Evolutionary conservation across 1,284 basidiomycete genomes (phyloP), one percentile per base, ranked within the genome.

Genomic region (Erythrobasidium hasegawianum): DNA sequence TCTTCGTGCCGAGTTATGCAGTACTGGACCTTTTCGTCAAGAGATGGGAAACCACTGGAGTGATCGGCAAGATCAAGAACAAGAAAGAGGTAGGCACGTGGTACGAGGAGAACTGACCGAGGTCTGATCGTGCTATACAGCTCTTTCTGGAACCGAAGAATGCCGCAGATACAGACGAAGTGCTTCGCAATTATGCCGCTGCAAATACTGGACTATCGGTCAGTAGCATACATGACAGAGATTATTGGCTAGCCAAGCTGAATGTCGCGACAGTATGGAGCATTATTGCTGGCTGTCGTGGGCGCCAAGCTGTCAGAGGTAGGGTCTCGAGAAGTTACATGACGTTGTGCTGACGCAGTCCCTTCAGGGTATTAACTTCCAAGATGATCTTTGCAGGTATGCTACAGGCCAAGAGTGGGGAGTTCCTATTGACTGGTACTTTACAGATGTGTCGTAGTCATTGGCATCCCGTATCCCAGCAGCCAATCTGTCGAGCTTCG

Each of bases 1-100:
- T 96, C 3, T 98, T 98, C 75, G 84, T 97, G 41, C 94, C 95
- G 0, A 96, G 92, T 0, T 98, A 98, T 76, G 83, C 82, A 22
- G 93, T 92, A 71, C 79, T 97, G 29, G 83, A 88, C 69, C 78
- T 79, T 27, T 82, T 88, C 1, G 87, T 85, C 74, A 78, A 78
- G 3, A 76, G 81, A 2, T 98, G 95, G 94, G 77, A 79, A 20
- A 79, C 79, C 29, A 83, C 78, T 50, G 86, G 86, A 0, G 72
- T 86, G 14, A 71, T 93, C 67, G 79, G 81, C 8, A 86, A 86
- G 71, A 78, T 95, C 47, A 78, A 77, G 2, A 76, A 75, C 7
- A 91, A 88, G 81, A 97, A 97, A 78, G 85, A 83, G 81, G 84
- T 82, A 33, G 41, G 75, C 52, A 29, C 14, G 10, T n/a, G 16